These are phyloP conservation scores for Cutaneotrichosporon mucoides DNA, from an alignment of 1,284 basidiomycete genomes.

Conservation along the genomic window DNA sequence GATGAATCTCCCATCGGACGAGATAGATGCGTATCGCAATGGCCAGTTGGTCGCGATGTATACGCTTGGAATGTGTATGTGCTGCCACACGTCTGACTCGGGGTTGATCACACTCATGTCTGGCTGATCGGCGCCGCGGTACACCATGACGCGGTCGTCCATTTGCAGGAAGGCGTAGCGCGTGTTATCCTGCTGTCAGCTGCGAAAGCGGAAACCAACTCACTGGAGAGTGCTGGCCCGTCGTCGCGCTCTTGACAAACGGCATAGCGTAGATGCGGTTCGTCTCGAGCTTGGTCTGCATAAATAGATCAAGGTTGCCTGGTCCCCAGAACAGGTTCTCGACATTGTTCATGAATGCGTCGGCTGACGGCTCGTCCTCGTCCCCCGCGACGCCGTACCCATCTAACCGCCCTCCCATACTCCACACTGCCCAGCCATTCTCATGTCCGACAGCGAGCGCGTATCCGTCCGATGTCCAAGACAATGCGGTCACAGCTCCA, in stretches of 20 bases:
- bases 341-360: slow-evolving; percentile 75
- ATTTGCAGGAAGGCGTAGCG: slow-evolving; percentile 90
- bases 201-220: slow-evolving; percentile 14
- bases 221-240: slow-evolving; percentile 79
- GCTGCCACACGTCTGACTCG: slow-evolving; percentile 97
- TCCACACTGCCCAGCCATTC: slow-evolving; percentile 85
- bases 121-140: slow-evolving; percentile 93
- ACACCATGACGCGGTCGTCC: slow-evolving; percentile 91
- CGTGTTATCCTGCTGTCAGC: slow-evolving; percentile 61
- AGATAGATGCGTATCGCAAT: slow-evolving; percentile 86
- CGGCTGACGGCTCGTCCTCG: slow-evolving; percentile 52
- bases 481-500: slow-evolving; percentile 70
- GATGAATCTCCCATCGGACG: slow-evolving; percentile 82
- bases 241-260: slow-evolving; percentile 91
- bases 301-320: slow-evolving; percentile 80
- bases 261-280: slow-evolving; percentile 68
- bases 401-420: slow-evolving; percentile 75
- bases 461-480: slow-evolving; percentile 94
- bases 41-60: slow-evolving; percentile 95
- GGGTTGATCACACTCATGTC: slow-evolving; percentile 98
- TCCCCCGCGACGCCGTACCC: slow-evolving; percentile 58
- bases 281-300: slow-evolving; percentile 51
- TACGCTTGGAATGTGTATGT: slow-evolving; percentile 75
- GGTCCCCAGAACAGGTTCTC: slow-evolving; percentile 70
- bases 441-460: slow-evolving; percentile 95